Base-by-base conservation (phyloP, 164 flowering plant genomes). In the Tetracentron sinense region DNA sequence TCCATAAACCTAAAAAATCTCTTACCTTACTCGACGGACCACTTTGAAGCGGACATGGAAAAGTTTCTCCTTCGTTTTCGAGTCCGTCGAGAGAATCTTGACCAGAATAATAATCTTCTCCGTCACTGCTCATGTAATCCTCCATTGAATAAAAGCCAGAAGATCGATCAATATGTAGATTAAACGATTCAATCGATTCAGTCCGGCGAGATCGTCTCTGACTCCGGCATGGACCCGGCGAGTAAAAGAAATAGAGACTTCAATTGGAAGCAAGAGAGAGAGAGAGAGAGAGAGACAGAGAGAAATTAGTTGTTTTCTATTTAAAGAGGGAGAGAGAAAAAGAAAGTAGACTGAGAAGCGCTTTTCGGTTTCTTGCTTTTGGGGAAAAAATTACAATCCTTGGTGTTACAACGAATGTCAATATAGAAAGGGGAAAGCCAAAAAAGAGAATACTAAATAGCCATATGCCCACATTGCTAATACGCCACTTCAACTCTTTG, bases 41-140 rank as follows among this genome's bases (percentile, higher is more conserved):
- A 66, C 66, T 78, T 15, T 74, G 22, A 3, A 81, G 68, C 47
- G 16, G 71, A 73, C 75, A 74, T 29, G 53, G 72, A 2, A 60
- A 21, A 52, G 70, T 81, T 42, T 81, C 56, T 6, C 79, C 89
- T 0, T 84, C 89, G 38, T 76, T 80, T 47, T 80, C 94, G 27
- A 84, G 28, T 20, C 78, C 90, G 17, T 80, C 85, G 29, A 76
- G 68, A 15, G 85, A 84, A 30, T 84, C 89, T 3, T 56, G 77
- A 79, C 83, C 91, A 53, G 86, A 82, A 28, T 62, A 67, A 56
- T 75, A 77, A 60, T 66, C 71, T 2, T 78, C 82, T 2, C 72
- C 87, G 42, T 86, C 92, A 62, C 79, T 69, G 66, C 68, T 75
- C 54, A 65, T 16, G 46, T 46, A 78, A 63, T 77, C 86, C 46